These are phyloP conservation scores for Trichosanthes truncata DNA, from an alignment of 306 rosid species.

Conservation along the genomic window DNA sequence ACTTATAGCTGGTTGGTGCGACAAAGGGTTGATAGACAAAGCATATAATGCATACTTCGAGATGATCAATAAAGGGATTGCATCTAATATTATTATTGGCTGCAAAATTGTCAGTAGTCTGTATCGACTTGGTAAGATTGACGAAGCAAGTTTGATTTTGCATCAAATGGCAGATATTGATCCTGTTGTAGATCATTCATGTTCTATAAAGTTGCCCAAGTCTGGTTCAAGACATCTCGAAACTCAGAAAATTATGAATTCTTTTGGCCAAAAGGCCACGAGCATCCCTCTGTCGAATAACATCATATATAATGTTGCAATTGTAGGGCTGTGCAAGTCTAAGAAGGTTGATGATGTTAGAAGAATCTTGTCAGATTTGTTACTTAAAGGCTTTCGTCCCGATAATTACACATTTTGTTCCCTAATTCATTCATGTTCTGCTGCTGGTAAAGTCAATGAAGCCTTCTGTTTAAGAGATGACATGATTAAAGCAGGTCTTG, in stretches of 20 bases:
- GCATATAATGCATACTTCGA: constrained; percentile 56
- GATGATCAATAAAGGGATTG: constrained; percentile 56
- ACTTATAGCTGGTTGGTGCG: constrained; percentile 80
- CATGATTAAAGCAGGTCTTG: constrained; percentile 51
- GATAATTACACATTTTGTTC: constrained; percentile 74
- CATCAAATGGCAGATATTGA: constrained; percentile 53
- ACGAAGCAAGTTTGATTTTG: constrained; percentile 61
- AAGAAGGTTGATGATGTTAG: constrained; percentile 57
- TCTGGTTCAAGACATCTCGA: constrained; percentile 15
- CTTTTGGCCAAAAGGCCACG: constrained; percentile 32
- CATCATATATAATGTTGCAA: constrained; percentile 53
- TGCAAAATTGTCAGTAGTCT: constrained; percentile 71
- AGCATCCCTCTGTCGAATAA: constrained; percentile 37
- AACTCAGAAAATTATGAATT: constrained; percentile 46
- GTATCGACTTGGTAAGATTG: constrained; percentile 42
- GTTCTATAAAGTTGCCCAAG: constrained; percentile 20
- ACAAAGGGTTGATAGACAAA: constrained; percentile 55
- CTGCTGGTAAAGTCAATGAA: constrained; percentile 51
- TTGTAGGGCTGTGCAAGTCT: constrained; percentile 67
- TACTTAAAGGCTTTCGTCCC: constrained; percentile 50
- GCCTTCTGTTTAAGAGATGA: constrained; percentile 72
- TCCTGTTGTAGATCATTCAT: constrained; percentile 23
- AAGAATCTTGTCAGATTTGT: constrained; percentile 41
- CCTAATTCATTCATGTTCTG: constrained; percentile 58
- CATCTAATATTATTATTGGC: constrained; percentile 45